A percentile compares a stretch with the other conserved stretches of the same genome.
phyloP scores from a whole-genome alignment of 352 stramenopile genomes.

The Phytopythium kandeliae region DNA sequence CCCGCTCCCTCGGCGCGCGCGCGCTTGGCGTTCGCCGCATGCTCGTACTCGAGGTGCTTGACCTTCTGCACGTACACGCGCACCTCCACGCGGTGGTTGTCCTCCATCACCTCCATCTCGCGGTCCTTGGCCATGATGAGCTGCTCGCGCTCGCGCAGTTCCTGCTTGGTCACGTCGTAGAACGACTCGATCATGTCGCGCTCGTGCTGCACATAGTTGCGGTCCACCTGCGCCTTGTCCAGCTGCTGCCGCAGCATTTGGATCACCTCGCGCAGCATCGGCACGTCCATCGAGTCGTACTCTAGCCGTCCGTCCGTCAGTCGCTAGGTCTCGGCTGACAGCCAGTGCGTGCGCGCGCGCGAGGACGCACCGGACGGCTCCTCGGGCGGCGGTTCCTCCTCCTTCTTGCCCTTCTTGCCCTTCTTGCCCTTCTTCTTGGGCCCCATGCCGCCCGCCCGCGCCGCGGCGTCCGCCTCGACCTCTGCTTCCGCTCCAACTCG shows the following conservation, averaged over 20 bases:
- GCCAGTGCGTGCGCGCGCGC: not conserved
- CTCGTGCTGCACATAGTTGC: constrained; percentile 95
- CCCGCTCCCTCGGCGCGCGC: constrained; percentile 61
- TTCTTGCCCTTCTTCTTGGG: constrained; percentile 82
- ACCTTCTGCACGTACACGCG: constrained; percentile 94
- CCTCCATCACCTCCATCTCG: constrained; percentile 95
- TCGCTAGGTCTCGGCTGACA: not conserved
- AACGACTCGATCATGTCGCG: constrained; percentile 94
- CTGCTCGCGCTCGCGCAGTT: constrained; percentile 90
- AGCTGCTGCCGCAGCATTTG: constrained; percentile 90
- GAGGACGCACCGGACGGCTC: constrained; percentile 55
- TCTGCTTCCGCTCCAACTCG: too few species aligned
- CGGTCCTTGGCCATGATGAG: constrained; percentile 90
- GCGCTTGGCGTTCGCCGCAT: constrained; percentile 91
- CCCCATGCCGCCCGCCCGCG: constrained; percentile 23
- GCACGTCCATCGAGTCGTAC: constrained; percentile 91
- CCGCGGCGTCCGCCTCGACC: not conserved
- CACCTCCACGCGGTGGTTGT: constrained; percentile 93
- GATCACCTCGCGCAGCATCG: constrained; percentile 92
- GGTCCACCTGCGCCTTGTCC: constrained; percentile 87
- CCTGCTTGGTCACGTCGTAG: constrained; percentile 92
- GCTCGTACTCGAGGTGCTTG: constrained; percentile 94
- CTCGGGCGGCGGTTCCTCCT: constrained; percentile 55
- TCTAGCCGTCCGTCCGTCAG: constrained; percentile 26
- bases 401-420: constrained; percentile 63